A percentile compares a stretch with the other conserved stretches of the same genome.
These are phyloP conservation scores for Botryotinia convoluta DNA, from an alignment of 2,329 filamentous ascomycete genomes.

Conservation along the genomic window DNA sequence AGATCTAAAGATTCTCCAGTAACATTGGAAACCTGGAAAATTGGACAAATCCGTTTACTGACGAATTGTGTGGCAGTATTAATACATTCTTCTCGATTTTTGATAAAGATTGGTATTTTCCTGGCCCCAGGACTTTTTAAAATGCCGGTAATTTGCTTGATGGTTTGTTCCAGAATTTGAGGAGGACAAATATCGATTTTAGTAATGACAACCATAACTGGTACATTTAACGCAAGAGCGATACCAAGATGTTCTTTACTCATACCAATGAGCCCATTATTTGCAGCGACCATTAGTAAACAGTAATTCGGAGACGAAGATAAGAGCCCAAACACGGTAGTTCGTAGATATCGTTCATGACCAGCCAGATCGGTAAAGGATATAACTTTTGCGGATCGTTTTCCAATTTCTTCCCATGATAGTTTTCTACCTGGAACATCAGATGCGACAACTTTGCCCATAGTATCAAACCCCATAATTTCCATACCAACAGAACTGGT, in stretches of 20 bases:
- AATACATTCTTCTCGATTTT: conserved; percentile 84
- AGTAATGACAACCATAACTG: conserved; percentile 95
- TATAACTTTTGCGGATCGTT: conserved; percentile 92
- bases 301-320: conserved; percentile 97
- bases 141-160: conserved; percentile 87
- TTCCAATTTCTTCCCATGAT: conserved; percentile 97
- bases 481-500: conserved; percentile 98
- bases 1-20: conserved; percentile 88
- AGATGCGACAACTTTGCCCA: conserved; percentile 77
- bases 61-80: conserved; percentile 96
- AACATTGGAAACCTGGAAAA: conserved; percentile 98
- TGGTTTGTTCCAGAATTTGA: conserved; percentile 89
- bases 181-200: conserved; percentile 98
- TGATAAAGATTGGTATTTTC: conserved; percentile 96
- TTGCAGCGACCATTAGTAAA: conserved; percentile 95
- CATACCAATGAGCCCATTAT: conserved; percentile 97
- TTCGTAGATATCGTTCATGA: conserved; percentile 91
- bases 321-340: conserved; percentile 91
- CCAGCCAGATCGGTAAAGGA: conserved; percentile 94
- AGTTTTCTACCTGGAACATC: conserved; percentile 80
- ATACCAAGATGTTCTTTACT: conserved; percentile 97
- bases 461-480: conserved; percentile 94
- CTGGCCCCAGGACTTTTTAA: conserved; percentile 89
- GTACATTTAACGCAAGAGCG: conserved; percentile 89
- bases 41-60: conserved; percentile 89